Conservation (phyloP, 352 stramenopile species). For the Globisporangium cylindrosporum region DNA sequence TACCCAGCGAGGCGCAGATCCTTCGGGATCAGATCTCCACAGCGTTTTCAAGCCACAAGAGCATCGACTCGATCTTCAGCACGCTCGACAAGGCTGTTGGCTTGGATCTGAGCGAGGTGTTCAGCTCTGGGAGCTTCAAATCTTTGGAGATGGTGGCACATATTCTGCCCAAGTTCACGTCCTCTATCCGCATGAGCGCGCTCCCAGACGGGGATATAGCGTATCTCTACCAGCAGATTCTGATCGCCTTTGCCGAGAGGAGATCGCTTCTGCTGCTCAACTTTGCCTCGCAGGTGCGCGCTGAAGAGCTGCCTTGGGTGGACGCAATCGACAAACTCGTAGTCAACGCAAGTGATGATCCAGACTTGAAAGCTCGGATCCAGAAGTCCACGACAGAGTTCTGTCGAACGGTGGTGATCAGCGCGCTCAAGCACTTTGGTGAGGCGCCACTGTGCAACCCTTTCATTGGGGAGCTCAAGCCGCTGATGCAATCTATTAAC, state of each 20-base stretch:
- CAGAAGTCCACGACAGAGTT: slow-evolving; percentile 1
- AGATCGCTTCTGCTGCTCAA: slow-evolving; percentile 22
- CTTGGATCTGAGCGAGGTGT: slow-evolving; percentile 4
- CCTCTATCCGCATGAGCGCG: neutral
- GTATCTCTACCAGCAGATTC: slow-evolving; percentile 23
- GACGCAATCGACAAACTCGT: slow-evolving; percentile 3
- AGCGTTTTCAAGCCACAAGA: neutral
- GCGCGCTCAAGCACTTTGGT: slow-evolving; percentile 1
- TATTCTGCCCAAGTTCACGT: slow-evolving; percentile 9
- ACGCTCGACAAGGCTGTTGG: neutral
- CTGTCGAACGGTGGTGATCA: neutral
- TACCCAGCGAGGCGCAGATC: neutral
- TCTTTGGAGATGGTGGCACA: slow-evolving; percentile 15
- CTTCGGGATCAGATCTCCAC: neutral
- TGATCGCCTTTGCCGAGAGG: slow-evolving; percentile 16
- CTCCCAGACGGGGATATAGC: slow-evolving; percentile 8
- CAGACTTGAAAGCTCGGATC: neutral
- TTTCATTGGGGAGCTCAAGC: slow-evolving; percentile 17
- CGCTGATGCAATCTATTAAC: slow-evolving; percentile 3
- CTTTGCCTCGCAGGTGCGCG: slow-evolving; percentile 17
- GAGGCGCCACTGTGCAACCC: slow-evolving; percentile 9
- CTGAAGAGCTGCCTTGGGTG: slow-evolving; percentile 19
- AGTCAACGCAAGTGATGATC: neutral
- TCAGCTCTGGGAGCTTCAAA: slow-evolving; percentile 2
- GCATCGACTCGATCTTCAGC: neutral